A percentile compares a stretch with the other conserved stretches of the same genome.
phyloP scores from a whole-genome alignment of 2,329 filamentous ascomycete species.

The Diaporthe vaccinii region DNA sequence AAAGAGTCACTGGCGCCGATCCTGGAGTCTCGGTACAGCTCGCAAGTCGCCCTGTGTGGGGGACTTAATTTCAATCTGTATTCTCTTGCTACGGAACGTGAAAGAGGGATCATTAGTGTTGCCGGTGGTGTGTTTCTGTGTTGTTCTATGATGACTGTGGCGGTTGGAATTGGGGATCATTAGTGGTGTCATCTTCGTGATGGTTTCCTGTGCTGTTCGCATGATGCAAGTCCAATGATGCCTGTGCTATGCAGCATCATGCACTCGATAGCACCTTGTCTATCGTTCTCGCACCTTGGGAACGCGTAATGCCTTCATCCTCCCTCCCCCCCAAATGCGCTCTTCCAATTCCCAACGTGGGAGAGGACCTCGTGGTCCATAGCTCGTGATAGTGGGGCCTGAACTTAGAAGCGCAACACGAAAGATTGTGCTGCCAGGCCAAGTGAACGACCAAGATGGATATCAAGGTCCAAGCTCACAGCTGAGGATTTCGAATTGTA shows the following conservation, averaged over 20 bases:
- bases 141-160: background rate
- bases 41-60: background rate
- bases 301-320: background rate
- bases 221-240: background rate
- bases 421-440: too few relatives aligned
- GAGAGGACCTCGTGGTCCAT: background rate
- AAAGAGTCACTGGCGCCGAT: background rate
- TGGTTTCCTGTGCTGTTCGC: background rate
- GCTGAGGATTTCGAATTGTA: background rate
- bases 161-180: background rate
- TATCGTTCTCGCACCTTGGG: background rate
- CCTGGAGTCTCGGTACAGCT: background rate
- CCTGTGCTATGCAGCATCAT: background rate
- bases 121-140: background rate
- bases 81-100: background rate
- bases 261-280: background rate
- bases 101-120: background rate
- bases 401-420: background rate
- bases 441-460: background rate
- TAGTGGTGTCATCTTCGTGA: background rate
- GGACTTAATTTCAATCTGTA: background rate
- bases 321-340: background rate
- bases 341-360: background rate
- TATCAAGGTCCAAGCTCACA: background rate
- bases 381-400: background rate